These are phyloP conservation scores for Oehlia diaphana DNA, from an alignment of 192 early-diverging fungal genomes.

Conservation along the genomic window DNA sequence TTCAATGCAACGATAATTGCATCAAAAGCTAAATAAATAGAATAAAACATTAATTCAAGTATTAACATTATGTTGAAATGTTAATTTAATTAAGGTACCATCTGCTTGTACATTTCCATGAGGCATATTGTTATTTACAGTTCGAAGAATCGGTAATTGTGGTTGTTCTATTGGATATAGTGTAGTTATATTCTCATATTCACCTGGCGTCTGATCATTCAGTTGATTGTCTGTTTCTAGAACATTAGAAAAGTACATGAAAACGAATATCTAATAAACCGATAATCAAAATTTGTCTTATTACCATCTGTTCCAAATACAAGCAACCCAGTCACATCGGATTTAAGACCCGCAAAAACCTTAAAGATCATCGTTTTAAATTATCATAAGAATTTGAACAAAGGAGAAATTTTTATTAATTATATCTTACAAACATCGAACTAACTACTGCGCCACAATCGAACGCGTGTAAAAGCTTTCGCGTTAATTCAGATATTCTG, in stretches of 20 bases:
- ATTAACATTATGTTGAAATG: background rate
- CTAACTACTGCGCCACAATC: background rate
- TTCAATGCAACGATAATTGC: conserved; percentile 60
- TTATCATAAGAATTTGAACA: background rate
- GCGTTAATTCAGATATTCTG: background rate
- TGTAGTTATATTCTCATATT: conserved; percentile 45
- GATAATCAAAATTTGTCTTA: background rate
- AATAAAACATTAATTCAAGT: background rate
- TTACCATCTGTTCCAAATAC: conserved; percentile 60
- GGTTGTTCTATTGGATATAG: conserved; percentile 40
- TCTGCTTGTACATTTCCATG: conserved; percentile 52
- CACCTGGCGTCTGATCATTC: conserved; percentile 32
- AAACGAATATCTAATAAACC: background rate
- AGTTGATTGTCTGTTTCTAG: conserved; percentile 59
- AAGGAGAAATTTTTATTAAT: background rate
- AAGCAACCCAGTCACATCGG: conserved; percentile 59
- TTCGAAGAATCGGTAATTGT: conserved; percentile 49
- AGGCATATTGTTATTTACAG: conserved; percentile 42
- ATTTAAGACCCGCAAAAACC: conserved; percentile 67
- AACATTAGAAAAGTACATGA: background rate
- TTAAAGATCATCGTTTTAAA: conserved; percentile 25
- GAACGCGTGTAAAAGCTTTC: background rate
- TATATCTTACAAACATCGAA: background rate
- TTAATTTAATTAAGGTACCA: conserved; percentile 34
- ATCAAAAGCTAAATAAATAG: conserved; percentile 54